phyloP scores from a whole-genome alignment of 2,329 filamentous ascomycete genomes.

The Alternaria arborescens region DNA sequence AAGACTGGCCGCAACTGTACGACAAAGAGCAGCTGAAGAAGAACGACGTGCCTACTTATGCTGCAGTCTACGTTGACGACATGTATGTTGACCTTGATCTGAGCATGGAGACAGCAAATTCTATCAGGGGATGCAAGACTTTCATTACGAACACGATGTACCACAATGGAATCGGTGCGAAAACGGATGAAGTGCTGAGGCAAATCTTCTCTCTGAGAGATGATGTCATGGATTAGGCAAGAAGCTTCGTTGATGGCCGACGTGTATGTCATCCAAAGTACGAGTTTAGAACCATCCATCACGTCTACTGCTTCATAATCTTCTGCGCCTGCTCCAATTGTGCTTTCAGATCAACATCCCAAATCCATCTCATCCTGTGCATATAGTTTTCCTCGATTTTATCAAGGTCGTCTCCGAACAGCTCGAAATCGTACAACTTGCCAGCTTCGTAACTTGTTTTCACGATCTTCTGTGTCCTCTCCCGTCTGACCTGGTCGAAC shows the following conservation, averaged over 20 bases:
- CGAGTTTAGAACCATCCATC: not conserved
- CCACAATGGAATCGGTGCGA: constrained; percentile 80
- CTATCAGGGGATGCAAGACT: constrained; percentile 79
- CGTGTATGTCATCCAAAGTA: not conserved
- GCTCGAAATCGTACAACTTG: constrained; percentile 53
- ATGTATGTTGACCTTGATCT: constrained; percentile 89
- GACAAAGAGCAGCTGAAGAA: constrained; percentile 74
- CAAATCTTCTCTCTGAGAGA: constrained; percentile 81
- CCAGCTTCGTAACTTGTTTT: constrained; percentile 42
- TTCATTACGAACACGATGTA: constrained; percentile 89
- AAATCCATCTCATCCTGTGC: constrained; percentile 52
- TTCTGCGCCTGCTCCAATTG: constrained; percentile 46
- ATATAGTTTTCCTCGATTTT: constrained; percentile 46
- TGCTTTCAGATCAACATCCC: constrained; percentile 50
- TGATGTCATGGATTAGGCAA: constrained; percentile 64
- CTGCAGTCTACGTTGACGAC: constrained; percentile 83
- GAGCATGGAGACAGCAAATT: constrained; percentile 74
- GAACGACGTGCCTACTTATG: constrained; percentile 87
- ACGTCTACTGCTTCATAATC: constrained; percentile 25
- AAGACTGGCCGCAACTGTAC: constrained; percentile 80
- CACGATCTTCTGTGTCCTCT: constrained; percentile 41
- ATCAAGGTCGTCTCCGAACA: constrained; percentile 49
- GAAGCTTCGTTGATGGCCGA: not conserved
- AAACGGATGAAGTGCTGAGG: constrained; percentile 77
- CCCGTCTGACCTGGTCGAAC: constrained; percentile 40